Percentiles rank a stretch among this genome's conserved stretches.
Conservation (phyloP, 495 filamentous ascomycete genomes). For the Parathielavia appendiculata region DNA sequence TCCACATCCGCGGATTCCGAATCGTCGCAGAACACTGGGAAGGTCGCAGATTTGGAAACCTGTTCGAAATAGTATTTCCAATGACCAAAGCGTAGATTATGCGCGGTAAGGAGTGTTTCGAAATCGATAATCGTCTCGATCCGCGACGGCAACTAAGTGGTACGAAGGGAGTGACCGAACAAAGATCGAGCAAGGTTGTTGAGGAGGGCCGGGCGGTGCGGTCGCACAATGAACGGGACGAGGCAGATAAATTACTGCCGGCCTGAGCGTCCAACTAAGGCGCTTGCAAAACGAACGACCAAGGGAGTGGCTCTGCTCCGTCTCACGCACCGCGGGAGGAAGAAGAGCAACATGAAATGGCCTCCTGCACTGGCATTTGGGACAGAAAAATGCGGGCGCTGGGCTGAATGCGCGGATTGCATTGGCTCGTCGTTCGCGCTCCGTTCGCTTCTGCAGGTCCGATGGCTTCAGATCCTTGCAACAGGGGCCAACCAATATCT, state of each 20-base stretch:
- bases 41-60: neutral
- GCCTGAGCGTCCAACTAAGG: neutral
- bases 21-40: neutral
- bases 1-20: neutral
- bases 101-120: neutral
- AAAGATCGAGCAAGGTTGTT: neutral
- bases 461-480: constrained; percentile 10
- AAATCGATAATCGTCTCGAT: neutral
- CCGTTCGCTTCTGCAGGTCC: constrained; percentile 15
- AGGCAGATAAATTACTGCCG: constrained; percentile 1
- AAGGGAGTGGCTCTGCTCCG: constrained; percentile 18
- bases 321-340: constrained; percentile 4
- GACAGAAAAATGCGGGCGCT: constrained; percentile 11
- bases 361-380: neutral
- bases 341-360: neutral
- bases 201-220: neutral
- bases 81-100: neutral
- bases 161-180: neutral
- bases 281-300: neutral
- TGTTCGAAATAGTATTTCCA: neutral
- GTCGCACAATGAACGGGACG: neutral
- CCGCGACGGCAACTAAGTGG: neutral
- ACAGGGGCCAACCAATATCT: constrained; percentile 8
- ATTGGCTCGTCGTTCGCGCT: constrained; percentile 12
- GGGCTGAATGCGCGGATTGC: constrained; percentile 9